Percentiles rank a stretch among this genome's conserved stretches.
phyloP scores from a whole-genome alignment of 805 yeast species.

The Torulaspora gathmanii region DNA sequence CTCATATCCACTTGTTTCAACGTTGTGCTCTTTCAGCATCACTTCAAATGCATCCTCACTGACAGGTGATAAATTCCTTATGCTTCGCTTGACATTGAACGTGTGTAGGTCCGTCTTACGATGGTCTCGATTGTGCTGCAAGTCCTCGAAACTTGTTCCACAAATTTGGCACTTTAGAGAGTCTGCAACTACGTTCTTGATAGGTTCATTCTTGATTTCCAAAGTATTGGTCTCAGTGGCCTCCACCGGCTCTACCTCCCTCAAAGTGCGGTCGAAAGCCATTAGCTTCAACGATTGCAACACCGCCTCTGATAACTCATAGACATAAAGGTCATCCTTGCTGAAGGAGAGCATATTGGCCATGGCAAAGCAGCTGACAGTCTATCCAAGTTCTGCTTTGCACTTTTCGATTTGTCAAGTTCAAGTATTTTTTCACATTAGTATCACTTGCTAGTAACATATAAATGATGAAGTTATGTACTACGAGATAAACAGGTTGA shows the following conservation, averaged over 20 bases:
- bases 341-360: not conserved
- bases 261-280: slow-evolving; percentile 51
- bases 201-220: not conserved
- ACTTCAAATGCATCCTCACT: slow-evolving; percentile 56
- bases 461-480: not conserved
- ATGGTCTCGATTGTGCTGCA: slow-evolving; percentile 37
- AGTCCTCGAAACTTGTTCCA: slow-evolving; percentile 17
- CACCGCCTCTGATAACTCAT: slow-evolving; percentile 40
- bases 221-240: not conserved
- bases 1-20: slow-evolving; percentile 47
- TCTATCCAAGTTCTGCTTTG: not conserved
- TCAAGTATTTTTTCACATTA: not conserved
- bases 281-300: slow-evolving; percentile 47
- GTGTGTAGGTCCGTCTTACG: slow-evolving; percentile 57
- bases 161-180: slow-evolving; percentile 27
- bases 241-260: slow-evolving; percentile 25
- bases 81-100: slow-evolving; percentile 52
- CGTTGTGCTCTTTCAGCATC: slow-evolving; percentile 18
- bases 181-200: slow-evolving; percentile 10
- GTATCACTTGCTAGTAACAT: not conserved
- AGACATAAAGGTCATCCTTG: slow-evolving; percentile 46
- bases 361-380: not conserved
- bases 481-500: not conserved
- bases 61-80: slow-evolving; percentile 43
- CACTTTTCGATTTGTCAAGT: not conserved